These are phyloP conservation scores for Penicillium sp. DNA, from an alignment of 2,329 filamentous ascomycete genomes.

Conservation along the genomic window DNA sequence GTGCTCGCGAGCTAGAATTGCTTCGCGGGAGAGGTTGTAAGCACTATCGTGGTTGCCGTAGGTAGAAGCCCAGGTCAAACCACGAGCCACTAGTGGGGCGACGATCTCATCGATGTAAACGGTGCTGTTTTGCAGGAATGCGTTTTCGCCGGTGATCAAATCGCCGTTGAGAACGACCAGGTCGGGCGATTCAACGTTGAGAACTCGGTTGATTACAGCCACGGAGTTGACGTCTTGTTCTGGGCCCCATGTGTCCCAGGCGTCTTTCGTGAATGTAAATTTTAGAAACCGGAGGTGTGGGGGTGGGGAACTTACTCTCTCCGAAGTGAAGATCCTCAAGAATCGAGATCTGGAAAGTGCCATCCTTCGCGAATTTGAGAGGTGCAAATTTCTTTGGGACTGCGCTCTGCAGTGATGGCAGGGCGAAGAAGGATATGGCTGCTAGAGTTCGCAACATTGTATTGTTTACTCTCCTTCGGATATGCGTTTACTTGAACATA, in stretches of 20 bases:
- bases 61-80: constrained; percentile 63
- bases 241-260: constrained; percentile 31
- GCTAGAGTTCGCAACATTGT: no score
- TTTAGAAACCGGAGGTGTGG: background rate
- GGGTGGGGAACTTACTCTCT: constrained; percentile 52
- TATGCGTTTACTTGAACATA: no score
- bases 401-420: constrained; percentile 3
- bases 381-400: background rate
- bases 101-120: constrained; percentile 61
- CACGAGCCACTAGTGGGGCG: constrained; percentile 55
- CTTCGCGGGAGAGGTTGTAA: constrained; percentile 53
- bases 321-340: constrained; percentile 72
- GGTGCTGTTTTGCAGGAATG: constrained; percentile 54
- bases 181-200: constrained; percentile 57
- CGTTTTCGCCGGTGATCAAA: constrained; percentile 67
- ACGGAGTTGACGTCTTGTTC: constrained; percentile 57
- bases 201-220: constrained; percentile 57
- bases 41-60: constrained; percentile 71
- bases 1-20: constrained; percentile 44
- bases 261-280: constrained; percentile 28
- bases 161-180: constrained; percentile 71
- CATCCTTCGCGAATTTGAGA: constrained; percentile 26
- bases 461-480: no score
- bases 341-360: constrained; percentile 54
- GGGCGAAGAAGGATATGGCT: background rate